These are phyloP conservation scores for Plantago ovata DNA, from an alignment of 257 asterid species.

Conservation along the genomic window DNA sequence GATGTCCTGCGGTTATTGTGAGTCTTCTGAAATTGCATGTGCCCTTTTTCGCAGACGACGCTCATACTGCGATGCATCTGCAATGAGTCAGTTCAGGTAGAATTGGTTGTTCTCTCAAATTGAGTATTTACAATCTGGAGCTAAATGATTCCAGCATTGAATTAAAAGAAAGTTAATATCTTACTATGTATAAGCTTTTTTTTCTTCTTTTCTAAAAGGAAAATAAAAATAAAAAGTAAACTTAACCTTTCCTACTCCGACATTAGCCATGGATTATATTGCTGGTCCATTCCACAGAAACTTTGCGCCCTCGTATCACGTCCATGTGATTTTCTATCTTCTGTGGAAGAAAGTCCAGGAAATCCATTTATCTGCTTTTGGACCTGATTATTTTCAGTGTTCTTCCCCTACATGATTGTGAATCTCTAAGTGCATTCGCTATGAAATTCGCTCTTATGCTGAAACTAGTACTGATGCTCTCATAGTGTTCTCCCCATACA, in stretches of 20 bases:
- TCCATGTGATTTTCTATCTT: slow-evolving; percentile 30
- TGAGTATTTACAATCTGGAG: slow-evolving; percentile 3
- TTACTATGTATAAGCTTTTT: too few relatives aligned
- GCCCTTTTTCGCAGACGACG: slow-evolving; percentile 60
- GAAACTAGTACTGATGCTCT: slow-evolving; percentile 71
- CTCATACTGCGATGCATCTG: slow-evolving; percentile 64
- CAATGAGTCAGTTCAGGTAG: slow-evolving; percentile 73
- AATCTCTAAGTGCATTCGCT: slow-evolving; percentile 49
- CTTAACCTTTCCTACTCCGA: slow-evolving; percentile 24
- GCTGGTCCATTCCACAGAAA: slow-evolving; percentile 48
- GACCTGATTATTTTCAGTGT: slow-evolving; percentile 42
- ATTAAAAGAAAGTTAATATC: too few relatives aligned
- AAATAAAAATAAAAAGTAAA: not conserved
- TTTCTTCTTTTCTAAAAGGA: too few relatives aligned
- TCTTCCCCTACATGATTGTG: slow-evolving; percentile 43
- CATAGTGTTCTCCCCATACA: too few relatives aligned
- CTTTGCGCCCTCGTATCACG: slow-evolving; percentile 41
- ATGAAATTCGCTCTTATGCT: slow-evolving; percentile 63
- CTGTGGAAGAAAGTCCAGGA: too few relatives aligned
- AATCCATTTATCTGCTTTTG: slow-evolving; percentile 39
- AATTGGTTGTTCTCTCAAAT: slow-evolving; percentile 16
- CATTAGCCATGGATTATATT: slow-evolving; percentile 41
- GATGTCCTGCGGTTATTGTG: slow-evolving; percentile 76
- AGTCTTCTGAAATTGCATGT: slow-evolving; percentile 76
- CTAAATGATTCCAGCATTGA: slow-evolving; percentile 10